Evolutionary conservation across 2,329 filamentous ascomycete species (phyloP).

Genomic region (Fusarium guadeloupense): DNA sequence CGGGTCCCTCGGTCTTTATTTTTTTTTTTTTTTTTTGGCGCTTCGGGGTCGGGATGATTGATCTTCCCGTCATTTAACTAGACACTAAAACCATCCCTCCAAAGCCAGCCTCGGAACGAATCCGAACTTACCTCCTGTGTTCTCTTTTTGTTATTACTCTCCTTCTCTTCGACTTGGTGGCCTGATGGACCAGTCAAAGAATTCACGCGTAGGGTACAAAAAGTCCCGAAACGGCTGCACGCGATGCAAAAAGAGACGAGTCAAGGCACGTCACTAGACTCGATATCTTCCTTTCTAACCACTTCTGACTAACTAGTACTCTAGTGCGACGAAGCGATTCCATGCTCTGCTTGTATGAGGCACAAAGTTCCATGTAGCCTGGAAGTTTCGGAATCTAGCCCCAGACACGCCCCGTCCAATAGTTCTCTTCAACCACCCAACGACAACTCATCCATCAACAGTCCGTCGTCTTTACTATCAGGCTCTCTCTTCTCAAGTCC

Average conservation of each 20-base stretch:
- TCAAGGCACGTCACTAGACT: constrained; percentile 5
- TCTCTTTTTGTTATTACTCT: not conserved
- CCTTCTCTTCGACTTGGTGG: no score
- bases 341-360: constrained; percentile 22
- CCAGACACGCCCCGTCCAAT: not conserved
- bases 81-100: not conserved
- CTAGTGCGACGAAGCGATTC: constrained; percentile 24
- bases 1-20: no score
- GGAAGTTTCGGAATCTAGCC: not conserved
- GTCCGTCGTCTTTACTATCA: constrained; percentile 16
- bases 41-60: constrained; percentile 9
- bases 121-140: not conserved
- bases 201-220: constrained; percentile 28
- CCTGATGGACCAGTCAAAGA: not conserved
- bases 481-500: constrained; percentile 2
- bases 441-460: not conserved
- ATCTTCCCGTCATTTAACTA: not conserved
- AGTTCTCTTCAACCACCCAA: constrained; percentile 13
- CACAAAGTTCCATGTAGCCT: constrained; percentile 25
- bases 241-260: constrained; percentile 26
- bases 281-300: not conserved
- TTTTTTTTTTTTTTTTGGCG: not conserved
- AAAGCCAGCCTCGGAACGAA: constrained; percentile 15
- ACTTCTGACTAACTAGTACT: not conserved
- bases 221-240: constrained; percentile 31